These are phyloP conservation scores for Catharanthus roseus DNA, from an alignment of 257 asterid species.

Conservation along the genomic window DNA sequence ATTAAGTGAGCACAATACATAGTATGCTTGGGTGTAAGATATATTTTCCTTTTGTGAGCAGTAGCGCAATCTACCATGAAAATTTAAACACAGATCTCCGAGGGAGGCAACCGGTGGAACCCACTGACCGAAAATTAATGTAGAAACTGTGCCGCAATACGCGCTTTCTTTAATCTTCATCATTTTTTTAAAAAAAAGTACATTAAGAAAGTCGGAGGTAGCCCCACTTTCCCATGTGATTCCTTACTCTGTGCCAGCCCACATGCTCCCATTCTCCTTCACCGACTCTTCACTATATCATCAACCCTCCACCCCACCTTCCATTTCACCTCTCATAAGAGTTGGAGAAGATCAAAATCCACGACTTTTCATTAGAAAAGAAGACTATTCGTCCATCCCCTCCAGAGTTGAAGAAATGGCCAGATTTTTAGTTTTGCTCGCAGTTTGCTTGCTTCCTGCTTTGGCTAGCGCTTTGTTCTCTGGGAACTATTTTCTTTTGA, in stretches of 20 bases:
- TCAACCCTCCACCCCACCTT: not conserved
- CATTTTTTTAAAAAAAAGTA: too few relatives aligned
- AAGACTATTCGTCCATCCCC: too few relatives aligned
- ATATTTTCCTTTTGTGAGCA: too few relatives aligned
- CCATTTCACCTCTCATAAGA: not conserved
- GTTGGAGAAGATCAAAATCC: too few relatives aligned
- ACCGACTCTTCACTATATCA: conserved; percentile 17
- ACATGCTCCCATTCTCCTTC: conserved; percentile 5
- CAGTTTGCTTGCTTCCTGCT: conserved; percentile 38
- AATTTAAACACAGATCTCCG: not conserved
- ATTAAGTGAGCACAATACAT: too few relatives aligned
- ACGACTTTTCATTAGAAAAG: too few relatives aligned
- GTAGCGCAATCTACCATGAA: too few relatives aligned
- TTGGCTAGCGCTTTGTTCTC: conserved; percentile 24
- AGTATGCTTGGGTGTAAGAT: too few relatives aligned
- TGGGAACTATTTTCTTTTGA: conserved; percentile 27
- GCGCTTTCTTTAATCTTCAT: conserved; percentile 4
- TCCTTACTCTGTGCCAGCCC: conserved; percentile 9
- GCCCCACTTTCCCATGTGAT: conserved; percentile 7
- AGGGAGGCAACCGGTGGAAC: not conserved
- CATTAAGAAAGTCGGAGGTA: not conserved
- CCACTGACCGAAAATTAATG: not conserved
- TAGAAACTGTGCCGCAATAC: not conserved
- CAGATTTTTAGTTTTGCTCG: conserved; percentile 30
- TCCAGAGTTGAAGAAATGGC: conserved; percentile 35